Conservation (phyloP, 257 asterid species). For the Jacaranda mimosifolia region DNA sequence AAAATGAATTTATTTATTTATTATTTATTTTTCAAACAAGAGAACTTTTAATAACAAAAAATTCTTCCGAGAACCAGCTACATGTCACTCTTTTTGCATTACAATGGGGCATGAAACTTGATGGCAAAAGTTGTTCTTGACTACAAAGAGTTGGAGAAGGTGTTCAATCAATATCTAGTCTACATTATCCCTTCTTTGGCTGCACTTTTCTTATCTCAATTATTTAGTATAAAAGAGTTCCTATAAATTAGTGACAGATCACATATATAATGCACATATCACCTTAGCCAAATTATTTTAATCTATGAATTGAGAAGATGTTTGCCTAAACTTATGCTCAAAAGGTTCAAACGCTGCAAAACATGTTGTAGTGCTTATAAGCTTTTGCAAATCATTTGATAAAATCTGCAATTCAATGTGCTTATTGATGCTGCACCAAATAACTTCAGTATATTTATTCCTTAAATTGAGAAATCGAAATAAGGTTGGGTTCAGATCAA, state of each 20-base stretch:
- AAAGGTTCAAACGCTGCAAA: too few species aligned
- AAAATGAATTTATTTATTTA: too few species aligned
- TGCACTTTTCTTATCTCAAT: background rate
- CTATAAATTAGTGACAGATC: background rate
- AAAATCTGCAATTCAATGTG: too few species aligned
- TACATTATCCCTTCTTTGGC: constrained; percentile 11
- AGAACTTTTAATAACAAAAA: constrained; percentile 1
- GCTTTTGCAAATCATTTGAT: too few species aligned
- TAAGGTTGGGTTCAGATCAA: too few species aligned
- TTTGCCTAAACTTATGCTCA: too few species aligned
- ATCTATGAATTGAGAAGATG: background rate
- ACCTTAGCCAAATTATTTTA: too few species aligned
- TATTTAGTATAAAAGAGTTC: background rate
- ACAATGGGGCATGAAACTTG: constrained; percentile 11
- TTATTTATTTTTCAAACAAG: background rate
- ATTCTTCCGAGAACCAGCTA: background rate
- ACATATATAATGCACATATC: background rate
- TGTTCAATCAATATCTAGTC: constrained; percentile 17
- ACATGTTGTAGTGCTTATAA: too few species aligned
- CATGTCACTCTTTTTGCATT: constrained; percentile 18
- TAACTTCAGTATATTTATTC: too few species aligned
- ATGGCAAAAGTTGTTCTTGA: constrained; percentile 30
- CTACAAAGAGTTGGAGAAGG: constrained; percentile 19
- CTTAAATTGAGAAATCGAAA: too few species aligned
- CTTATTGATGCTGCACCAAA: too few species aligned